Conservation (phyloP, 257 asterid genomes). For the Rehmannia glutinosa region DNA sequence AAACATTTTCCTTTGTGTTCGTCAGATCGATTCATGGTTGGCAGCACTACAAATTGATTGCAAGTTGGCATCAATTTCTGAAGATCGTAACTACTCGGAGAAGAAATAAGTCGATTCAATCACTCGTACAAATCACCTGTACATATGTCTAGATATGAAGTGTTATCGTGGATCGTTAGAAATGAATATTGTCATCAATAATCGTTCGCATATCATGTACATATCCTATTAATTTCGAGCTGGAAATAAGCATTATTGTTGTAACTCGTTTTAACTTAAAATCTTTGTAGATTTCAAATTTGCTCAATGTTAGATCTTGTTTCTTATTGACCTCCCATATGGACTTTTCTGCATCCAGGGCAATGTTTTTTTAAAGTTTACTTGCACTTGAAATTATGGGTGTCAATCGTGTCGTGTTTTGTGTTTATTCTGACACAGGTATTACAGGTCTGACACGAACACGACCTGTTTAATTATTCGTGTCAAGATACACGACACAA, state of each 20-base stretch:
- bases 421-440: no score
- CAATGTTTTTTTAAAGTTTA: no score
- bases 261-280: not conserved
- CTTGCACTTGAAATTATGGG: no score
- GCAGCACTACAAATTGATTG: conserved; percentile 46
- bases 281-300: not conserved
- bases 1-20: not conserved
- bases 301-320: not conserved
- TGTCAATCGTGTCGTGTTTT: no score
- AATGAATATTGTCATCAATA: not conserved
- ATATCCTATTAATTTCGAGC: conserved; percentile 10
- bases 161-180: not conserved
- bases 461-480: no score
- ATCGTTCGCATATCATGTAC: conserved; percentile 7
- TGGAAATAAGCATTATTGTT: not conserved
- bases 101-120: conserved; percentile 14
- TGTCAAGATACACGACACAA: no score
- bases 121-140: not conserved
- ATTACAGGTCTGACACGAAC: no score
- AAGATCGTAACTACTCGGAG: conserved; percentile 16
- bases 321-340: not conserved
- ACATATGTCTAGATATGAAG: conserved; percentile 6
- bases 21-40: conserved; percentile 83
- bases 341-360: no score
- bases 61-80: conserved; percentile 33